phyloP scores from a whole-genome alignment of 768 basidiomycete species.

The Neoboletus brunneissimus region DNA sequence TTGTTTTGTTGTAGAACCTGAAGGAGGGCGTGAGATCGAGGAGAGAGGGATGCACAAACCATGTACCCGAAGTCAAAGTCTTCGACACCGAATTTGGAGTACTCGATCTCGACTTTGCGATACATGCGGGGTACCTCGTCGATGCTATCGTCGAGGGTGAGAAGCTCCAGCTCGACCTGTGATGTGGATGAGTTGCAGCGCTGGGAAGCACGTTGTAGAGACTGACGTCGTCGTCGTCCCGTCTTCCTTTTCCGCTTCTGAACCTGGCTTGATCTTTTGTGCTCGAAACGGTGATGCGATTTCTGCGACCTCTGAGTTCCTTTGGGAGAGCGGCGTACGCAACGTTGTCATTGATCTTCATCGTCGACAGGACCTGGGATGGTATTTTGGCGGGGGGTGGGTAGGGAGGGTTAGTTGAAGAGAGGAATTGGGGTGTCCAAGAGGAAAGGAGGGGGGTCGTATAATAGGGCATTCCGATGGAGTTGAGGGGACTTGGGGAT shows the following conservation, averaged over 20 bases:
- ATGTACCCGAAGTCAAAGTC: conserved; percentile 96
- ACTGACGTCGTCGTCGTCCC: conserved; percentile 40
- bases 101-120: conserved; percentile 94
- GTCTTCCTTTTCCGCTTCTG: conserved; percentile 70
- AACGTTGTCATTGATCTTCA: conserved; percentile 86
- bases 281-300: conserved; percentile 54
- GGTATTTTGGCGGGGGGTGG: conserved; percentile 81
- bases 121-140: conserved; percentile 77
- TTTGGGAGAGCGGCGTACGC: conserved; percentile 87
- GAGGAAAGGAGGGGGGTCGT: conserved; percentile 69
- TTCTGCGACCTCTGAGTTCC: conserved; percentile 80
- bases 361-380: conserved; percentile 65
- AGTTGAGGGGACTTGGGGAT: conserved; percentile 70
- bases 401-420: conserved; percentile 43
- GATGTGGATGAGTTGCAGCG: conserved; percentile 1
- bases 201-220: neutral
- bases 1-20: conserved; percentile 92
- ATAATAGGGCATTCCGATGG: conserved; percentile 88
- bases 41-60: neutral
- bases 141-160: conserved; percentile 48
- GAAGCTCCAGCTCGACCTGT: conserved; percentile 54
- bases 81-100: conserved; percentile 97
- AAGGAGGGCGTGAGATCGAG: neutral
- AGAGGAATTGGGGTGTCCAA: conserved; percentile 54
- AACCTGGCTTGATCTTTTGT: conserved; percentile 71